phyloP scores from a whole-genome alignment of 2,329 filamentous ascomycete genomes.

The Torrubiellomyces zombiae region DNA sequence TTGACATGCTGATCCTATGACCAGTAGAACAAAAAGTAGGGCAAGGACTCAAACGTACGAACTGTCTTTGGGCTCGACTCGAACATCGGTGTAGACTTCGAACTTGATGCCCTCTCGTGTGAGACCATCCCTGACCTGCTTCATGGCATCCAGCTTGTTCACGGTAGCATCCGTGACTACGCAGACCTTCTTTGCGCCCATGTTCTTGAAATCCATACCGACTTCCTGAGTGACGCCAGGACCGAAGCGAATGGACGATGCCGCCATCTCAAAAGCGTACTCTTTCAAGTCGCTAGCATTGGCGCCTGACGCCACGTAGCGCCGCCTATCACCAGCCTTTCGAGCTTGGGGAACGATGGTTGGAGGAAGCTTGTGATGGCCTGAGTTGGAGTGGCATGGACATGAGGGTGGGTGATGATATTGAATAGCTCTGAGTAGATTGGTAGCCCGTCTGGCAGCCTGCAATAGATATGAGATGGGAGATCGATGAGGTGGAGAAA shows the following conservation, averaged over 20 bases:
- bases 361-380: constrained; percentile 50
- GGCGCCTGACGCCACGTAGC: constrained; percentile 55
- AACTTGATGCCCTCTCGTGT: constrained; percentile 64
- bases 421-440: constrained; percentile 74
- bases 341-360: constrained; percentile 33
- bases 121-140: constrained; percentile 69
- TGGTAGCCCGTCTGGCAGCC: constrained; percentile 49
- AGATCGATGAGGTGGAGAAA: constrained; percentile 1
- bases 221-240: constrained; percentile 89
- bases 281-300: constrained; percentile 53
- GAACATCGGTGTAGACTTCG: constrained; percentile 63
- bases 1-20: constrained; percentile 2
- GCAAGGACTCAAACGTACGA: constrained; percentile 36
- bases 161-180: constrained; percentile 85
- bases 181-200: constrained; percentile 73
- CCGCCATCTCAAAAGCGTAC: constrained; percentile 98
- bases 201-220: constrained; percentile 91
- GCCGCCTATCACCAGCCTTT: constrained; percentile 22
- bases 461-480: constrained; percentile 10
- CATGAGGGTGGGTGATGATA: constrained; percentile 76
- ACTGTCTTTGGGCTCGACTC: constrained; percentile 87
- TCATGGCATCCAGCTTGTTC: constrained; percentile 70
- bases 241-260: constrained; percentile 85
- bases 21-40: constrained; percentile 3
- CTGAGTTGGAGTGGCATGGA: constrained; percentile 83